Percentiles rank a stretch among this genome's conserved stretches.
phyloP scores from a whole-genome alignment of 305 asterid genomes.

The Fraxinus sp. region DNA sequence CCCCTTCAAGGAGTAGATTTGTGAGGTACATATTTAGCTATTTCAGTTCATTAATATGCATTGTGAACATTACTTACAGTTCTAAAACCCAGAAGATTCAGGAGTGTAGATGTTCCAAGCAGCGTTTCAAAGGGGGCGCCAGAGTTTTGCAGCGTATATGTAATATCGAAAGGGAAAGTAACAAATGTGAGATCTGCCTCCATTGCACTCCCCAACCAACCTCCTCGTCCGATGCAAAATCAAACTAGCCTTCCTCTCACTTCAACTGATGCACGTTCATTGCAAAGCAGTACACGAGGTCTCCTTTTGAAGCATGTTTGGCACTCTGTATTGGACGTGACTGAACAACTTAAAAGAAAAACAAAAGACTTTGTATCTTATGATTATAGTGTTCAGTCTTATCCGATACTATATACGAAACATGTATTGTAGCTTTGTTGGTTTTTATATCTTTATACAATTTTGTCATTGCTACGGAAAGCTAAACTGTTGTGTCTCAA shows the following conservation, averaged over 20 bases:
- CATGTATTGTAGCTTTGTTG: background rate
- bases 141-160: constrained; percentile 24
- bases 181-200: constrained; percentile 20
- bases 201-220: background rate
- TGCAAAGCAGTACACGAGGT: constrained; percentile 1
- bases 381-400: background rate
- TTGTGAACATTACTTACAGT: background rate
- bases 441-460: background rate
- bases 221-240: background rate
- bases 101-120: constrained; percentile 19
- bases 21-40: constrained; percentile 18
- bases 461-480: background rate
- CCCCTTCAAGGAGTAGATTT: constrained; percentile 5
- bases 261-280: background rate
- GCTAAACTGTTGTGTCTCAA: background rate
- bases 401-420: background rate
- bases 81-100: constrained; percentile 17
- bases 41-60: background rate
- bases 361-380: background rate
- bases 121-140: constrained; percentile 20
- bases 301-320: background rate
- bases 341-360: background rate
- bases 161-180: constrained; percentile 27
- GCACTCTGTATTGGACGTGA: background rate
- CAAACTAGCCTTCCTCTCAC: background rate